Percentiles rank a stretch among this genome's conserved stretches.
phyloP scores from a whole-genome alignment of 2,329 filamentous ascomycete species.

The Trichoderma sp. region DNA sequence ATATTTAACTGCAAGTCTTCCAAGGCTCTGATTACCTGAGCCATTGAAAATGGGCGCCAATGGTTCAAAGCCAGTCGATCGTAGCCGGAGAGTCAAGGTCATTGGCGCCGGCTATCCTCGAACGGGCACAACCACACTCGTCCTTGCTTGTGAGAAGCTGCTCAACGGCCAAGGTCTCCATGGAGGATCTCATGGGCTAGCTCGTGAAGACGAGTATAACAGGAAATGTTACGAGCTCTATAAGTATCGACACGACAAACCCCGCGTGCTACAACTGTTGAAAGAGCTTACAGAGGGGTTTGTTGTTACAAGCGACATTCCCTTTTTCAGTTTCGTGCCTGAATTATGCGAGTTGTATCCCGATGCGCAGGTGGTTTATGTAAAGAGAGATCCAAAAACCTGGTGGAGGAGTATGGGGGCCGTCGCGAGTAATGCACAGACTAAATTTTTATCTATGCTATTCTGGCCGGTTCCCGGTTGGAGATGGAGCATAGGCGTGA shows the following conservation, averaged over 20 bases:
- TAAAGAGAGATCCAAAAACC: conserved; percentile 35
- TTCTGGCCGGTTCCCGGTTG: neutral
- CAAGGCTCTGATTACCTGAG: neutral
- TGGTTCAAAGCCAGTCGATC: neutral
- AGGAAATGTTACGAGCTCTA: neutral
- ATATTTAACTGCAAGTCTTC: neutral
- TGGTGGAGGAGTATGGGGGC: conserved; percentile 36
- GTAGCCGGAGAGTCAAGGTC: conserved; percentile 29
- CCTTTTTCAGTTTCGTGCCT: conserved; percentile 40
- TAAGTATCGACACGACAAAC: conserved; percentile 8
- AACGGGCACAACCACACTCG: conserved; percentile 40
- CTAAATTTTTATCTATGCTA: neutral
- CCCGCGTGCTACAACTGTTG: conserved; percentile 31
- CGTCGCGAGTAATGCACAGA: neutral
- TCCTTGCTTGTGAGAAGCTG: conserved; percentile 45
- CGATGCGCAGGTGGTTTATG: conserved; percentile 45
- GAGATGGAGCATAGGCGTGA: neutral
- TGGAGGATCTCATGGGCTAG: conserved; percentile 41
- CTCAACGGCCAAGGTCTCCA: conserved; percentile 50
- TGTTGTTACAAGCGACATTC: conserved; percentile 45
- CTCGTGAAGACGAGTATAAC: conserved; percentile 35
- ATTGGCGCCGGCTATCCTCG: conserved; percentile 45
- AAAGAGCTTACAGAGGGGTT: conserved; percentile 41
- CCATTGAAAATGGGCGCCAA: neutral
- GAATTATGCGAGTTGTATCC: conserved; percentile 49